Evolutionary conservation across 495 filamentous ascomycete genomes (phyloP), one percentile per base, ranked within the genome.

Genomic region (Daldinia bambusicola): DNA sequence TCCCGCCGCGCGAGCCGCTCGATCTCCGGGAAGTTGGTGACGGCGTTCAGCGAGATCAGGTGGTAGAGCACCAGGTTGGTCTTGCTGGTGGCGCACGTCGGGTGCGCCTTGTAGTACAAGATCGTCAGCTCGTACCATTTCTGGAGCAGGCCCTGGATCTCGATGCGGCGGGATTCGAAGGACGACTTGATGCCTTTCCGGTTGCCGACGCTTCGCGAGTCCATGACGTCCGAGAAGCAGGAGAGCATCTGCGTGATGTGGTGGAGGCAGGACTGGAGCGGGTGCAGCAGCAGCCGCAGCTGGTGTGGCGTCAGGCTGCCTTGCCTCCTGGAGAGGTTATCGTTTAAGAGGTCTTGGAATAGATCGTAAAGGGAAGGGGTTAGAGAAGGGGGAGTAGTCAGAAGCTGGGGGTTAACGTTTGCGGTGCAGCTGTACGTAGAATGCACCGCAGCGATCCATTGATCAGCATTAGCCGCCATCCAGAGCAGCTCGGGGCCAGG

Each of bases 1-100:
- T 89, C 86, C 31, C 81, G 77, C 18, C 88, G 81, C 4, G 88
- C 87, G 2, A 89, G 71, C 0, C 82, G 78, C 76, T 91, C 89
- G 38, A 90, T 86, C 63, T 86, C 84, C 6, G 83, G 78, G 69
- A 90, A 88, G 75, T 85, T 85, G 31, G 85, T 84, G 5, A 87
- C 79, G 10, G 84, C 82, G 70, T 90, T 90, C 38, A 91, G 81
- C 32, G 81, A 85, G 63, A 90, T 85, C 32, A 91, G 81, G 67
- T 91, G 88, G 76, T 86, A 90, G 68, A 91, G 83, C 10, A 87
- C 83, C n/a, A 90, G 74, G 72, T 86, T 90, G 58, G 85, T 85
- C 56, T 75, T 79, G 22, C 76, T 85, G 31, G 81, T 71, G 8
- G 80, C 74, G 56, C 81, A 84, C 13, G 55, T 60, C 0, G 81